phyloP scores from a whole-genome alignment of 1,139 yeast species.

The Taiozyma onychis region DNA sequence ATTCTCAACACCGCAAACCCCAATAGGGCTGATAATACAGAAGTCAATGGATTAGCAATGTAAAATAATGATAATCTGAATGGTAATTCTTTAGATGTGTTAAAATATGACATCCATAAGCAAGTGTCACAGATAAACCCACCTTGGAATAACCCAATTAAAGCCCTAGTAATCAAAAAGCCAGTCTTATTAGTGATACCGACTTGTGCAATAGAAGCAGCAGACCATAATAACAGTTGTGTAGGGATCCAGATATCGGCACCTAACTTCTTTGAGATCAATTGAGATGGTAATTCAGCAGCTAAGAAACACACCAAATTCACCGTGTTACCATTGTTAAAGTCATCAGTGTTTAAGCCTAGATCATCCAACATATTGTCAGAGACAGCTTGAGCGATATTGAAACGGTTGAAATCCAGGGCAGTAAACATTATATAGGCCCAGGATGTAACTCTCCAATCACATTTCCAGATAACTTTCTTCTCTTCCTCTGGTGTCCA shows the following conservation, averaged over 20 bases:
- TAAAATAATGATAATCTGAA: constrained; percentile 47
- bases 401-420: constrained; percentile 37
- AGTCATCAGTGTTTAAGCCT: constrained; percentile 39
- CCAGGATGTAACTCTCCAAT: constrained; percentile 37
- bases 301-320: constrained; percentile 38
- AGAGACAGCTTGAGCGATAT: constrained; percentile 44
- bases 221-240: constrained; percentile 45
- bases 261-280: constrained; percentile 45
- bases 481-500: constrained; percentile 41
- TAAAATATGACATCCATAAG: constrained; percentile 51
- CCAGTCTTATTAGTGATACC: constrained; percentile 30
- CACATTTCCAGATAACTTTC: constrained; percentile 34
- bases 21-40: constrained; percentile 25
- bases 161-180: constrained; percentile 39
- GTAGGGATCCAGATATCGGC: constrained; percentile 50
- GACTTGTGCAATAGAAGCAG: constrained; percentile 43
- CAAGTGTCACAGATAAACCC: constrained; percentile 54
- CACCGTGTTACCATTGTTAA: constrained; percentile 44
- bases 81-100: constrained; percentile 43
- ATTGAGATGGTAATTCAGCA: constrained; percentile 51
- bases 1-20: constrained; percentile 41
- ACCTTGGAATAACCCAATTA: constrained; percentile 47
- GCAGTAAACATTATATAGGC: constrained; percentile 45
- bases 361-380: constrained; percentile 42
- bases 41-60: constrained; percentile 16